Base-by-base conservation (phyloP, 768 basidiomycete genomes). In the Pleurotus tuoliensis region DNA sequence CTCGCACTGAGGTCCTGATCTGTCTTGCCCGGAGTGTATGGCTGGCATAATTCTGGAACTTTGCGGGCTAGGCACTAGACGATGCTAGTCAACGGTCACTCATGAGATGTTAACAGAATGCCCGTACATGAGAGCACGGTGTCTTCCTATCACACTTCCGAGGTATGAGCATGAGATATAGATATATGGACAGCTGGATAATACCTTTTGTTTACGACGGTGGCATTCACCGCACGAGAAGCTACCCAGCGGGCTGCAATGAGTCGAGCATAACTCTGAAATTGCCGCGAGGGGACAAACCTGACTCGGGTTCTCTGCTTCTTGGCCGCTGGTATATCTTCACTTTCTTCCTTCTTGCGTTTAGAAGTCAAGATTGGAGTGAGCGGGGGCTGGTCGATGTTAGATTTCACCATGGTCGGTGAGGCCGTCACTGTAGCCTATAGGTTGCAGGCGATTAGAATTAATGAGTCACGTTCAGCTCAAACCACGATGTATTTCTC, bases 211-310 rank as follows among this genome's bases (percentile, higher is more conserved):
- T 68, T 94, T 94, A 59, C 91, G 77, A 18, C 91, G 82, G 73
- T 93, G 92, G 61, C 92, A 93, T 73, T 94, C 91, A 15, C 88
- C 88, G 56, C 90, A 92, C 7, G 90, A 91, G 62, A 90, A 92
- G 70, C 89, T 91, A 64, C 5, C 44, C 53, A 13, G 50, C 45
- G 53, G 24, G 34, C 45, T 60, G 15, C 49, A 45, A 58, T 24
- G 40, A 18, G 16, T 57, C 76, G 49, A 67, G 87, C 90, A 90
- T 92, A 61, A 92, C 89, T 73, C 90, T 44, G 55, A 13, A 54
- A 47, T 51, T 27, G 27, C 44, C 60, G n/a, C 51, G 45, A 58
- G 24, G 40, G 18, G 16, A 58, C 76, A 50, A 66, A 87, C 90
- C 90, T 92, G 61, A 92, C 90, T 73, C 90, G 76, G 25, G 85